Percentiles rank a stretch among this genome's conserved stretches.
phyloP scores from a whole-genome alignment of 345 rosid genomes.

The Gossypium australe region DNA sequence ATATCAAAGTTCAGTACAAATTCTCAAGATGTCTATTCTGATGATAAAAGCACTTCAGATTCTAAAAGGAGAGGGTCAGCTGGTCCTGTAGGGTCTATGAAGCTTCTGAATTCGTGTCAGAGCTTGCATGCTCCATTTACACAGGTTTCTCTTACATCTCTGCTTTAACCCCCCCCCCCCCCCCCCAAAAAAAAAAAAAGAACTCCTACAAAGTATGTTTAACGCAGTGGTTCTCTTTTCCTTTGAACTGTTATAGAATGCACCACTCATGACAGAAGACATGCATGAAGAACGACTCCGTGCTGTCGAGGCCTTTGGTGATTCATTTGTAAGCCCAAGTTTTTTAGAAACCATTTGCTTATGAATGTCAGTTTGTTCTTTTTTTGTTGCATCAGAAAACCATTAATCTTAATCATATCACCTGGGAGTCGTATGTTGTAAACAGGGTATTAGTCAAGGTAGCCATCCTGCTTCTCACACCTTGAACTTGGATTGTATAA shows the following conservation, averaged over 20 bases:
- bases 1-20: constrained; percentile 20
- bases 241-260: constrained; percentile 44
- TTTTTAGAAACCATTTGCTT: constrained; percentile 6
- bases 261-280: constrained; percentile 97
- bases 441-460: constrained; percentile 9
- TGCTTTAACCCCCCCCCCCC: not conserved
- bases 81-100: constrained; percentile 75
- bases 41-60: constrained; percentile 37
- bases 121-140: constrained; percentile 94
- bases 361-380: not conserved
- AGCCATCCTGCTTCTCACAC: not conserved
- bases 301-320: constrained; percentile 81
- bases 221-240: not conserved
- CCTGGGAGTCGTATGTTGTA: not conserved
- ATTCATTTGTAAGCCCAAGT: constrained; percentile 68
- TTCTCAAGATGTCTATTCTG: constrained; percentile 29
- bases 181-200: not conserved
- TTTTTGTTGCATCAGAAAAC: not conserved
- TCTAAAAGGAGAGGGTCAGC: constrained; percentile 75
- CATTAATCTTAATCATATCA: not conserved
- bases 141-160: constrained; percentile 47
- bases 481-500: not conserved
- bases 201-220: not conserved
- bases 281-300: constrained; percentile 98
- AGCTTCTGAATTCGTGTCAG: constrained; percentile 77